Conservation (phyloP, 176 grass and related monocot species). For the bread wheat (Triticum aestivum) region DNA sequence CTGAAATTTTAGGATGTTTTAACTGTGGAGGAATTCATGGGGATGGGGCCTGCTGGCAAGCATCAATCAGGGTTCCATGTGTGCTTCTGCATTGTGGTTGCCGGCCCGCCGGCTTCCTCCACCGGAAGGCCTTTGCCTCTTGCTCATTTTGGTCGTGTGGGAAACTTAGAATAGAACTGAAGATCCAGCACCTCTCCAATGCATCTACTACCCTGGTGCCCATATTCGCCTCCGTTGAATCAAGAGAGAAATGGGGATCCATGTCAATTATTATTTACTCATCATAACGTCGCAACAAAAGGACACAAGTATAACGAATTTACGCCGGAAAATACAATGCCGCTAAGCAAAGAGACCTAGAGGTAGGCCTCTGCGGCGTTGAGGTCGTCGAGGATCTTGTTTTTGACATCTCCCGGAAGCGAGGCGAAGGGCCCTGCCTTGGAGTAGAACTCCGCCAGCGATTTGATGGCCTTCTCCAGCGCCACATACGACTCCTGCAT, state of each 20-base stretch:
- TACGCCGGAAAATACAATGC: neutral
- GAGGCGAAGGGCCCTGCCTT: slow-evolving; percentile 77
- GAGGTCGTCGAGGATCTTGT: slow-evolving; percentile 72
- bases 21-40: neutral
- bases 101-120: no score
- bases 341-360: slow-evolving; percentile 13
- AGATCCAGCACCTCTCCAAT: neutral
- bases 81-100: neutral
- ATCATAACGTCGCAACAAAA: no score
- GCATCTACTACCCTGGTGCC: no score
- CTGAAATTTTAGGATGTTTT: neutral
- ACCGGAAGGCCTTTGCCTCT: no score
- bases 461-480: slow-evolving; percentile 82
- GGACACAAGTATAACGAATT: no score
- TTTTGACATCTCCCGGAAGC: slow-evolving; percentile 57
- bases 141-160: neutral
- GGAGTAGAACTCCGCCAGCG: slow-evolving; percentile 76
- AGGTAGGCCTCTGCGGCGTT: slow-evolving; percentile 64
- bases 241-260: neutral
- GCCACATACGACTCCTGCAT: slow-evolving; percentile 76
- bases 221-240: neutral
- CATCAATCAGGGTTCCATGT: neutral
- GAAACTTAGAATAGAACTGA: neutral
- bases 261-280: no score
- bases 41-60: neutral